A percentile compares a stretch with the other conserved stretches of the same genome.
Conservation (phyloP, 805 yeast species). For the Pichia membranifaciens region DNA sequence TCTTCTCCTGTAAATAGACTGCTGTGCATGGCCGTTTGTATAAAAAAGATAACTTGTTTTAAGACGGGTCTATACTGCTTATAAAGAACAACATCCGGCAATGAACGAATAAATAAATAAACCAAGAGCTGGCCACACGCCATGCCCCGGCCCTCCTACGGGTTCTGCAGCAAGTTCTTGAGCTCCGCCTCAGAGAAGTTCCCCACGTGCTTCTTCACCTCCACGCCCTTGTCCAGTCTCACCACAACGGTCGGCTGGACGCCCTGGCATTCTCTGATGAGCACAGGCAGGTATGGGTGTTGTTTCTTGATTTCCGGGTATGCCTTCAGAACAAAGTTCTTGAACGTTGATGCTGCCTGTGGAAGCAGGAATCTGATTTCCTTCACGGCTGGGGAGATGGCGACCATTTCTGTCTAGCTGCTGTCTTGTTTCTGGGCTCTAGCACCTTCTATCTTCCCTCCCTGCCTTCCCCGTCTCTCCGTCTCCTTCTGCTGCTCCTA, state of each 20-base stretch:
- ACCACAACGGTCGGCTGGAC: slow-evolving; percentile 70
- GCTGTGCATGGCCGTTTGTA: neutral
- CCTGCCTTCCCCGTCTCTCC: too few species aligned
- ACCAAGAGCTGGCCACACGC: too few species aligned
- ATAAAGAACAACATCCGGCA: neutral
- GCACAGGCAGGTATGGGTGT: slow-evolving; percentile 64
- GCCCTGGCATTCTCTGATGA: slow-evolving; percentile 72
- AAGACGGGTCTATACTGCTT: neutral
- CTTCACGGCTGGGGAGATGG: slow-evolving; percentile 49
- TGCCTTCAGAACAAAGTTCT: slow-evolving; percentile 51
- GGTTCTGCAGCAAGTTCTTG: slow-evolving; percentile 27
- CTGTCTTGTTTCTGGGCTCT: neutral
- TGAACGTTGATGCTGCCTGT: slow-evolving; percentile 66
- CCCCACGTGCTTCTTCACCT: slow-evolving; percentile 43
- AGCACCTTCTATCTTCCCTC: too few species aligned
- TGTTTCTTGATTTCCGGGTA: slow-evolving; percentile 61
- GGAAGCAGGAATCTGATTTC: slow-evolving; percentile 80
- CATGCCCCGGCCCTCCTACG: too few species aligned
- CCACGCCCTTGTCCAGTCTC: slow-evolving; percentile 56
- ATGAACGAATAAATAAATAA: neutral
- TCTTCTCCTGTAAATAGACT: too few species aligned
- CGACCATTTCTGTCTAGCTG: slow-evolving; percentile 4
- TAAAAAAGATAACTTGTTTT: neutral
- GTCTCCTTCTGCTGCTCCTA: too few species aligned
- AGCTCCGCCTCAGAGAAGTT: slow-evolving; percentile 44